Base-by-base conservation (phyloP, 2,329 filamentous ascomycete species). In the Trichophyton simii region DNA sequence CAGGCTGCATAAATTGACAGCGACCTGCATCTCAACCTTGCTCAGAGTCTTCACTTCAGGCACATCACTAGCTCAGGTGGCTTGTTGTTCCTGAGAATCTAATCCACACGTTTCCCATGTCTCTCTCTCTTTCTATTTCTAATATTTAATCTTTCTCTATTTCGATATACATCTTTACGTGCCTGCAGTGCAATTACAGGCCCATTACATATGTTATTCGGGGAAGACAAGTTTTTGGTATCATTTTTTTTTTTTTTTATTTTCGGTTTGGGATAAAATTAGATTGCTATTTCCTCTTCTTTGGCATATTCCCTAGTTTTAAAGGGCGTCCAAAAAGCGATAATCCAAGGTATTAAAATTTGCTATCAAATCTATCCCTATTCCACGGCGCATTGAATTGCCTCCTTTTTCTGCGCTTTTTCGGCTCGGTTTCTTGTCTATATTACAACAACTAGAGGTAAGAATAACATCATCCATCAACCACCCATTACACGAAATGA, bases 1-100 rank as follows among this genome's bases (percentile, higher is more conserved):
- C 58, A 22, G 42, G 60, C 41, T 28, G 62, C 62, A 44, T 63
- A 48, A 41, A 8, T 54, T 28, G 4, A n/a, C 34, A 4, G 3
- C 22, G 11, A 36, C 15, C 13, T 13, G 3, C 34, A 38, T 9
- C 50, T 11, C 20, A 15, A 11, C 8, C 28, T 11, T 55, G 7
- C 4, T 55, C 13, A 55, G n/a, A 18, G 18, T 38, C n/a, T 55
- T 55, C 34, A n/a, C 34, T 8, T 13, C 13, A 36, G n/a, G 7
- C 20, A 1, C 9, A 50, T 31, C 13, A 50, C 6, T 22, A 3
- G 9, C 20, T 13, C 20, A n/a, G 42, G n/a, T 48, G 44, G 18
- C 20, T 28, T 15, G 1, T 50, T 50, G 8, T 25, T 31, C 5
- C 5, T 9, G 22, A 3, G 9, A 3, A 28, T 31, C 6, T 31